Evolutionary conservation across 352 stramenopile genomes (phyloP), one percentile per base, ranked within the genome.

Genomic region (Pythium periplocum): DNA sequence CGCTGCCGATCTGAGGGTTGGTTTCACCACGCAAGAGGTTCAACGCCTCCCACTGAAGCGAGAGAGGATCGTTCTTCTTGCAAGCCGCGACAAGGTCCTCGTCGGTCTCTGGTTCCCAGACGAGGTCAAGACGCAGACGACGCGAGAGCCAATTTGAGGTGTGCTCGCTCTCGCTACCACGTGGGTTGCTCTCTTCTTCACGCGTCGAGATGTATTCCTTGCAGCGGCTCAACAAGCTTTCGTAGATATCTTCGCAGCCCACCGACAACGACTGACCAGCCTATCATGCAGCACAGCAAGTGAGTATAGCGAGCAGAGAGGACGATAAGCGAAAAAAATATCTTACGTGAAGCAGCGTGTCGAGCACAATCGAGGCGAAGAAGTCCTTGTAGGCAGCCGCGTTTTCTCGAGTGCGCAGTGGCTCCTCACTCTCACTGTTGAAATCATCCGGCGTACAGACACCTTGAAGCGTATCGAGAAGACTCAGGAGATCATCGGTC

Each of bases 341-440:
- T 59, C 69, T 40, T 69, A 77, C 72, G 48, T 90, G 77, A 2
- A 91, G 47, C 36, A 93, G 52, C 31, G 78, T 72, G 48, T 91
- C 77, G 30, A 93, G 66, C 43, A 91, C 81, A 38, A 90, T 57
- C 2, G 70, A 71, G 1, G 75, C 74, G 50, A 90, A 79, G 38
- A 85, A 90, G 54, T 93, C 83, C 49, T 93, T 90, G 70, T 80
- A 88, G 9, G 83, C 80, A 0, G 68, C 69, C 0, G 67, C 62
- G 51, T 89, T 55, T 53, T 93, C 78, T 3, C 65, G 61, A 2
- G 55, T 57, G 17, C 74, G 57, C 11, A 86, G 53, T 12, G 68
- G 49, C 12, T 75, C 71, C 39, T 87, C 78, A 4, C 67, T 64
- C 6, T 87, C 78, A 10, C 32, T 60, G 42, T 64, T 73, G 41